phyloP scores from a whole-genome alignment of 1,284 basidiomycete genomes.

The Agroathelia rolfsii region DNA sequence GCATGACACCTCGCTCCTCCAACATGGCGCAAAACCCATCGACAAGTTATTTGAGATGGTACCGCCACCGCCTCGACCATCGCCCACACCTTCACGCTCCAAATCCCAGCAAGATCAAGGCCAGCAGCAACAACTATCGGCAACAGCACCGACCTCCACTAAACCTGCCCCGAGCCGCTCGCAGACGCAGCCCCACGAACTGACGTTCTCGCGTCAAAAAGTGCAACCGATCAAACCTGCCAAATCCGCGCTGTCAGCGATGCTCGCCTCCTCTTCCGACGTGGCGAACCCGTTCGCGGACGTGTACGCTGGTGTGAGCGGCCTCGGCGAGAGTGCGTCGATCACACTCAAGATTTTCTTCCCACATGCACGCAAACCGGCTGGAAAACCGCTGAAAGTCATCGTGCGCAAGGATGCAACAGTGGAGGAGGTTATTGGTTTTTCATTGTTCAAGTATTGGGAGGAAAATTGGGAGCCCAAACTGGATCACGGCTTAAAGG shows the following conservation, averaged over 20 bases:
- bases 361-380: slow-evolving; percentile 67
- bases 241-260: slow-evolving; percentile 54
- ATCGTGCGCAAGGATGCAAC: slow-evolving; percentile 82
- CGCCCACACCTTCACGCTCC: slow-evolving; percentile 1
- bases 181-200: slow-evolving; percentile 20
- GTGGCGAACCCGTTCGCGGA: slow-evolving; percentile 75
- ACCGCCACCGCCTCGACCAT: slow-evolving; percentile 19
- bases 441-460: slow-evolving; percentile 85
- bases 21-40: slow-evolving; percentile 18
- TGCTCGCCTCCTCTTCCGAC: slow-evolving; percentile 49
- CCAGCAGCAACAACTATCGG: slow-evolving; percentile 2
- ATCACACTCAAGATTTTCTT: slow-evolving; percentile 78
- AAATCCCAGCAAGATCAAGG: neutral
- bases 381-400: slow-evolving; percentile 46
- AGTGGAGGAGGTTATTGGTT: slow-evolving; percentile 94
- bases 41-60: slow-evolving; percentile 39
- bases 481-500: slow-evolving; percentile 54
- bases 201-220: slow-evolving; percentile 42
- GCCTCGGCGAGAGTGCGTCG: slow-evolving; percentile 54
- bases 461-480: slow-evolving; percentile 79
- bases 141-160: slow-evolving; percentile 1
- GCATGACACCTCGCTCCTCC: slow-evolving; percentile 4
- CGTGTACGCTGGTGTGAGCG: slow-evolving; percentile 72
- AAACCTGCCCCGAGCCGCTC: slow-evolving; percentile 13
- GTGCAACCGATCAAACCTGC: slow-evolving; percentile 30